Conservation (phyloP, 768 basidiomycete genomes). For the Galerina sulciceps region DNA sequence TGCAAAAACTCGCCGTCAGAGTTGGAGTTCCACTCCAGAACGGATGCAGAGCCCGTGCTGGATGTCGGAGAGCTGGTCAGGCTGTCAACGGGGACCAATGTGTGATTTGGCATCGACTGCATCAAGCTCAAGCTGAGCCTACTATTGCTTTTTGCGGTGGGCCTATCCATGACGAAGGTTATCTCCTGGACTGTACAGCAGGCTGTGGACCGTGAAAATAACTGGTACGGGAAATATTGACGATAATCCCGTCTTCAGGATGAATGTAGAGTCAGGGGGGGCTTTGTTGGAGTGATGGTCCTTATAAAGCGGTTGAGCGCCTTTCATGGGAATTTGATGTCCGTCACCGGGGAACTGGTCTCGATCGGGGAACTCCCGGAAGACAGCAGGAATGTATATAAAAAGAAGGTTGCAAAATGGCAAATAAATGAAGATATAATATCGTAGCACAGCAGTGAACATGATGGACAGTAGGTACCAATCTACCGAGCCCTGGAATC, state of each 20-base stretch:
- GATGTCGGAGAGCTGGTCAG: conserved; percentile 20
- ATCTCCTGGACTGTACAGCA: too few species aligned
- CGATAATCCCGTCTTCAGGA: too few species aligned
- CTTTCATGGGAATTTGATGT: conserved; percentile 23
- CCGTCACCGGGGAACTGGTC: background rate
- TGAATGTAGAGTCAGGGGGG: background rate
- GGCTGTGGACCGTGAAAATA: too few species aligned
- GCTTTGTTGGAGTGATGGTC: background rate
- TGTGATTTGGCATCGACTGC: conserved; percentile 1
- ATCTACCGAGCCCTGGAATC: too few species aligned
- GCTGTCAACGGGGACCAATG: conserved; percentile 18
- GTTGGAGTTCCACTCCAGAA: conserved; percentile 26
- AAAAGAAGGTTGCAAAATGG: background rate
- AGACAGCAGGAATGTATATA: conserved; percentile 3
- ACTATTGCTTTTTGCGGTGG: conserved; percentile 7
- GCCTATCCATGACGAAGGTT: conserved; percentile 1
- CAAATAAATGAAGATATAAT: background rate
- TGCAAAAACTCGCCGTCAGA: conserved; percentile 22
- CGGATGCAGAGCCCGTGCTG: conserved; percentile 26
- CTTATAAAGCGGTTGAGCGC: conserved; percentile 21
- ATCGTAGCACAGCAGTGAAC: background rate
- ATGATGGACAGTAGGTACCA: too few species aligned
- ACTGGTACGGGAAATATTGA: background rate
- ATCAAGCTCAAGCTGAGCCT: background rate
- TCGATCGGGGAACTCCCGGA: conserved; percentile 1